Evolutionary conservation across 345 rosid genomes (phyloP), one percentile per base, ranked within the genome.

Genomic region (Carallia brachiata): DNA sequence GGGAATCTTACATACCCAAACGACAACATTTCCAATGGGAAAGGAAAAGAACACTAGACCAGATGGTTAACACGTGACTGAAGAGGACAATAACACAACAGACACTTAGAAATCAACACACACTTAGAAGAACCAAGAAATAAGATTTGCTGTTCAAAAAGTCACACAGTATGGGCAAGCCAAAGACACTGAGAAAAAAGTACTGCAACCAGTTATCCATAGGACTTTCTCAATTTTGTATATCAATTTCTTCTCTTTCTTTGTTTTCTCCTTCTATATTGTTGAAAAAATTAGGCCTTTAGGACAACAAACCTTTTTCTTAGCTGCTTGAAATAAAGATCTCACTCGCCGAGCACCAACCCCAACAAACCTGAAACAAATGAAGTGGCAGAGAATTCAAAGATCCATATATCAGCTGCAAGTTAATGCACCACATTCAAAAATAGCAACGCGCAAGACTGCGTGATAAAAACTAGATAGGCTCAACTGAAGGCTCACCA

Each of bases 301-400:
- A 44, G 65, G 75, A 69, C 13, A 58, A 56, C 67, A 23, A 59
- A 93, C 98, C 93, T 91, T 93, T 70, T 93, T 93, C 78, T 91
- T 93, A 68, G 98, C 98, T 62, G 96, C 98, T 79, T 93, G 97
- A 80, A 93, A 93, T 66, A 93, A 86, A 68, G 98, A 91, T 84
- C 98, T 84, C 65, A 93, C 97, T 68, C 97, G 97, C 60, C 94
- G 87, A 54, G 97, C 97, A 76, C 97, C 98, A 69, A 95, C 99
- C 36, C 99, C 99, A 69, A 95, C 98, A 87, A 92, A 96, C 99
- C 99, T 96, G 83, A 70, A 72, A 73, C 15, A 71, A 66, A 73
- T 34, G 74, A 67, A 40, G 58, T 56, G 7, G 34, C 60, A 0
- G 15, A 23, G n/a, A 44, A 44, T 16, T 44, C 50, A 44, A 44